These are phyloP conservation scores for Chlorencoelia australis DNA, from an alignment of 2,329 filamentous ascomycete genomes.

Conservation along the genomic window DNA sequence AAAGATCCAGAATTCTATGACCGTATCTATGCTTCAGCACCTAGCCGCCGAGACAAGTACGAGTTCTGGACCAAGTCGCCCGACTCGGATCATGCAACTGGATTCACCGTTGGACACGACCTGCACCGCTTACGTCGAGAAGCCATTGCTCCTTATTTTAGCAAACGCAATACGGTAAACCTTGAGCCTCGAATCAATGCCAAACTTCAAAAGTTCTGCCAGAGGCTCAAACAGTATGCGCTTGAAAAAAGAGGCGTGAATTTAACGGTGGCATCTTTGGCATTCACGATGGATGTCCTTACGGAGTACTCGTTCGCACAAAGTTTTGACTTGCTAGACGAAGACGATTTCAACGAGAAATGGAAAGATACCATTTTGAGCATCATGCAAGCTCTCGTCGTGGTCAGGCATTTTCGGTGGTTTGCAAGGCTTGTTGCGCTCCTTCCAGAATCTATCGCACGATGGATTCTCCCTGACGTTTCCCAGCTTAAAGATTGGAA, in stretches of 20 bases:
- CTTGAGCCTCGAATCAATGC: slow-evolving; percentile 16
- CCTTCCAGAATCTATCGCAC: not conserved
- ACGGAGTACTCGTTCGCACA: slow-evolving; percentile 22
- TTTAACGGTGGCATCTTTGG: slow-evolving; percentile 4
- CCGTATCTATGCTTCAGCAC: slow-evolving; percentile 28
- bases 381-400: not conserved
- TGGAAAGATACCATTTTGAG: slow-evolving; percentile 5
- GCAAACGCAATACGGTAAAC: slow-evolving; percentile 9
- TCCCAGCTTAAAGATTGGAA: not conserved
- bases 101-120: slow-evolving; percentile 13
- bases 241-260: slow-evolving; percentile 2
- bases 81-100: slow-evolving; percentile 4
- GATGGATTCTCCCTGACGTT: not conserved
- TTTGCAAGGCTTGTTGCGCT: not conserved
- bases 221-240: slow-evolving; percentile 6
- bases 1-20: slow-evolving; percentile 29
- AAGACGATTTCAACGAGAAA: slow-evolving; percentile 3
- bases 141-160: slow-evolving; percentile 17
- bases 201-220: slow-evolving; percentile 6
- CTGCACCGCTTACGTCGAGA: slow-evolving; percentile 13
- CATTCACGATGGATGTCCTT: slow-evolving; percentile 17
- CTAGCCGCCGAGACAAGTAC: slow-evolving; percentile 10
- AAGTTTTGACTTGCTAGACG: slow-evolving; percentile 8
- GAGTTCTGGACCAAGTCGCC: slow-evolving; percentile 7
- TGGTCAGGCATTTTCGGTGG: slow-evolving; percentile 1